Evolutionary conservation across 192 early-diverging fungal genomes (phyloP), one percentile per base, ranked within the genome.

Genomic region (Lunasporangiospora selenospora): DNA sequence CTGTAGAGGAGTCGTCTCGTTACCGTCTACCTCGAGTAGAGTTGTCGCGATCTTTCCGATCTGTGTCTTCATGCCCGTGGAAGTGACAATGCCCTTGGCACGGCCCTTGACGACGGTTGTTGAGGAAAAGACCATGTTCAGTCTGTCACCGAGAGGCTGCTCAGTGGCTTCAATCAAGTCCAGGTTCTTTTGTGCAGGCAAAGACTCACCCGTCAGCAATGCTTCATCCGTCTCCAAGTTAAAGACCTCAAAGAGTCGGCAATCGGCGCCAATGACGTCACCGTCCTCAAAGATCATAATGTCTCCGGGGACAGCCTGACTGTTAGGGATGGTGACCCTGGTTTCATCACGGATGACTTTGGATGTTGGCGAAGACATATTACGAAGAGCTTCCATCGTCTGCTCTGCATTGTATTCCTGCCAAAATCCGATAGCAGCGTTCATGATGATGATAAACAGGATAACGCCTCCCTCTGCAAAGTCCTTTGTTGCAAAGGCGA

Each of bases 321-420:
- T 73, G 6, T 94, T 92, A 16, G 94, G 77, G 33, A 96, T 77
- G 16, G 83, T 82, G 33, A 81, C 79, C 66, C 85, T 82, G 31
- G 86, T 81, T 3, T 92, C 92, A 53, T 89, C 88, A 40, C 95
- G 91, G 65, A 98, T 75, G 26, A 98, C 95, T 38, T 82, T 85
- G 37, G 89, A 86, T 53, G 90, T 88, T 4, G 95, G 94, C 19
- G 95, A 94, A 16, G 88, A 83, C 78, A 97, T 82, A 31, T 90
- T 88, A 47, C 93, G 81, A 42, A 98, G 79, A 37, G 95, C 90
- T 66, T 98, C 95, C 87, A 98, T 85, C 23, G 95, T 94, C 55
- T 93, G 89, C 65, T 90, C 94, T 6, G 95, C 95, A 51, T 90
- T 87, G 77, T 86, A 96, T 69, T 98, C 95, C 81, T 98, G 95